These are phyloP conservation scores for Tagetes erecta DNA, from an alignment of 129 eudicot species.

Conservation along the genomic window DNA sequence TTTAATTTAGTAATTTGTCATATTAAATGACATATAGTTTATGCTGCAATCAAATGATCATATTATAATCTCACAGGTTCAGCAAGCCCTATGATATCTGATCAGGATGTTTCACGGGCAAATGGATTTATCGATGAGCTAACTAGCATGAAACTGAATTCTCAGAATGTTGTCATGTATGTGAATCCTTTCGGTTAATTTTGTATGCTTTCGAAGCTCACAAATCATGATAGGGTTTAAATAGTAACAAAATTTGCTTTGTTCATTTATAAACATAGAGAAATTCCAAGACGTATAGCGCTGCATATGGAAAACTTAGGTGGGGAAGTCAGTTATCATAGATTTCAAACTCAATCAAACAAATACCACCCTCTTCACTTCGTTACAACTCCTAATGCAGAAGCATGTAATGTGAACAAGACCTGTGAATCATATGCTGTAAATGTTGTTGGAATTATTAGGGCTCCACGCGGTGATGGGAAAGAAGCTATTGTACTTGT, in stretches of 20 bases:
- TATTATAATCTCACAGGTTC: conserved; percentile 56
- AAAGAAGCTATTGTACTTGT: conserved; percentile 92
- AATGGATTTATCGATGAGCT: conserved; percentile 55
- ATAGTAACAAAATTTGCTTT: conserved; percentile 11
- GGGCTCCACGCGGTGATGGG: conserved; percentile 98
- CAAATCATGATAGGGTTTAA: neutral
- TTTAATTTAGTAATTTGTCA: neutral
- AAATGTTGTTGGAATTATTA: conserved; percentile 76
- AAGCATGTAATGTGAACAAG: conserved; percentile 41
- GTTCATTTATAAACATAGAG: conserved; percentile 48
- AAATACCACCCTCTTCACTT: conserved; percentile 74
- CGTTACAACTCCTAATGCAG: conserved; percentile 63
- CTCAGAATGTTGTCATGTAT: conserved; percentile 57
- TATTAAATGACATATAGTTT: neutral
- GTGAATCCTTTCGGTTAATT: conserved; percentile 31
- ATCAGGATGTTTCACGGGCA: conserved; percentile 59
- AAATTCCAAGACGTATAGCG: conserved; percentile 64
- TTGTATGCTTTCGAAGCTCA: neutral
- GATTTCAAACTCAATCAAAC: conserved; percentile 56
- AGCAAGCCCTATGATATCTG: conserved; percentile 71
- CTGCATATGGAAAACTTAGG: conserved; percentile 60
- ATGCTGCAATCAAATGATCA: conserved; percentile 12
- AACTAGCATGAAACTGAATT: conserved; percentile 39
- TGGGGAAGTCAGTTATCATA: conserved; percentile 82
- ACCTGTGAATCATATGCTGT: conserved; percentile 58